phyloP scores from a whole-genome alignment of 306 rosid species.

The Myrica gale region DNA sequence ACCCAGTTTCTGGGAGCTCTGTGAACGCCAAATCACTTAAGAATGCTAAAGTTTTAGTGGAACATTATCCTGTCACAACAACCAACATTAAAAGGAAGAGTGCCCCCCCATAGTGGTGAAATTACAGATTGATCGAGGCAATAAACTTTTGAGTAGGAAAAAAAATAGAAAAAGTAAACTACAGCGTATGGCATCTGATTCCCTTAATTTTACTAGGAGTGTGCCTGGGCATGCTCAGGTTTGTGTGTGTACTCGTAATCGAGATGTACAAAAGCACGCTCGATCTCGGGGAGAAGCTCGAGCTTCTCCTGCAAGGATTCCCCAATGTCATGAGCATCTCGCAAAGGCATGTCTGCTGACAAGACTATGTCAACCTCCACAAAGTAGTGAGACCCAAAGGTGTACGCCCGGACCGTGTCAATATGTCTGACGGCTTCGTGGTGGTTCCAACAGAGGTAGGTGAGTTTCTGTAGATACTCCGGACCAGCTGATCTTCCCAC shows the following conservation, averaged over 20 bases:
- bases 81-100: not conserved
- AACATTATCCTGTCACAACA: no score
- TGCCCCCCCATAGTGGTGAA: conserved; percentile 8
- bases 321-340: conserved; percentile 93
- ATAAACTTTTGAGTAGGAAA: not conserved
- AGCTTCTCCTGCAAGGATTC: conserved; percentile 89
- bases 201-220: conserved; percentile 35
- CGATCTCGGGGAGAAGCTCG: conserved; percentile 78
- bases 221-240: conserved; percentile 88
- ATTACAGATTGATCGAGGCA: conserved; percentile 12
- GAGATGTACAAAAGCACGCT: conserved; percentile 95
- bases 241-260: conserved; percentile 91
- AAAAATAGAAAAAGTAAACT: not conserved
- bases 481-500: conserved; percentile 94
- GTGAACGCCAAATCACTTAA: no score
- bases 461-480: conserved; percentile 84
- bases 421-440: conserved; percentile 80
- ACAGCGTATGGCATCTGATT: not conserved
- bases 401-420: conserved; percentile 88
- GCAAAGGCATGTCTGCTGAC: conserved; percentile 79
- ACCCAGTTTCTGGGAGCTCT: no score
- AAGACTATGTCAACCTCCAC: conserved; percentile 96
- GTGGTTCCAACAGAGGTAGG: conserved; percentile 98
- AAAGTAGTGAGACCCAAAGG: conserved; percentile 94
- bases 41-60: no score